These are phyloP conservation scores for Solanum medicagineum DNA, from an alignment of 257 asterid genomes.

Conservation along the genomic window DNA sequence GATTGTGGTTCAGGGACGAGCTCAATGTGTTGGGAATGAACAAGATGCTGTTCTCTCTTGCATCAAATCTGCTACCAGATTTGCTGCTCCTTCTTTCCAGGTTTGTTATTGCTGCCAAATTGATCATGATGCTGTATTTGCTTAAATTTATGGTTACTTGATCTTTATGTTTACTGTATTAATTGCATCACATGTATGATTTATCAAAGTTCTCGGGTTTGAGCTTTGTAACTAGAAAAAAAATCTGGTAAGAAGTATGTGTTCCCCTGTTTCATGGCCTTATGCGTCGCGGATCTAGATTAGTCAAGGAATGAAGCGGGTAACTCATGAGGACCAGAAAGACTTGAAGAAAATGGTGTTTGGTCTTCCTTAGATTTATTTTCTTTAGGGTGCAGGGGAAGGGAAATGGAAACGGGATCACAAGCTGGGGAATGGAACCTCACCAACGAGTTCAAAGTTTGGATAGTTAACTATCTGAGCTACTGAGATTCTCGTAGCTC, in stretches of 20 bases:
- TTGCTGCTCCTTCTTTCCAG: conserved; percentile 67
- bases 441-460: background rate
- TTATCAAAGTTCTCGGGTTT: background rate
- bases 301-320: background rate
- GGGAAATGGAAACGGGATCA: background rate
- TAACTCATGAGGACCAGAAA: background rate
- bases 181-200: background rate
- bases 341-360: background rate
- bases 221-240: background rate
- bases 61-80: conserved; percentile 43
- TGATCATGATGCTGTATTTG: background rate
- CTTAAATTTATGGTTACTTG: background rate
- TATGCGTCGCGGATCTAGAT: background rate
- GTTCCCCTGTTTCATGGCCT: background rate
- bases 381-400: background rate
- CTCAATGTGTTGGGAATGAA: conserved; percentile 53
- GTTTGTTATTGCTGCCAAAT: conserved; percentile 7
- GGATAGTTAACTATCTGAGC: background rate
- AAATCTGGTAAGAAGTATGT: background rate
- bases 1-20: conserved; percentile 61
- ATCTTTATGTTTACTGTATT: background rate
- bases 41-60: conserved; percentile 38
- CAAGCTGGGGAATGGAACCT: background rate
- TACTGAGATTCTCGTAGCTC: background rate
- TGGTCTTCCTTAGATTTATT: background rate